These are phyloP conservation scores for Nemania bipapillata DNA, from an alignment of 2,329 filamentous ascomycete genomes.

Conservation along the genomic window DNA sequence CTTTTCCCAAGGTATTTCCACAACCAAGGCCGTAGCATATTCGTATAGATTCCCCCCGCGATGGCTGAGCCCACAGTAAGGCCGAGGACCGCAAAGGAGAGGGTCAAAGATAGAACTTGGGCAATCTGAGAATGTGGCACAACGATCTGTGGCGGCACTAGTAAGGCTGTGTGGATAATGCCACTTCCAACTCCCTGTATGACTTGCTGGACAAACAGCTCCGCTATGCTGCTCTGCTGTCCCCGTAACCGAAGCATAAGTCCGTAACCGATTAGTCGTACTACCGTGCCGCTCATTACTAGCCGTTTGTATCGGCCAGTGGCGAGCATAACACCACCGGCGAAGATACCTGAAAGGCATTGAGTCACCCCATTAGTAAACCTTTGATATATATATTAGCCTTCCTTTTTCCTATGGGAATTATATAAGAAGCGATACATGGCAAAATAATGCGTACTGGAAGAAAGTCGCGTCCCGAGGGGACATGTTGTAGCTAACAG, in stretches of 20 bases:
- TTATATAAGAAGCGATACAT: background rate
- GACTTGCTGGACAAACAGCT: background rate
- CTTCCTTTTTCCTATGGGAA: background rate
- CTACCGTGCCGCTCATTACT: background rate
- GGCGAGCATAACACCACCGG: background rate
- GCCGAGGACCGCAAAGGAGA: background rate
- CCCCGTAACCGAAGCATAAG: background rate
- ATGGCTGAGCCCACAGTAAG: background rate
- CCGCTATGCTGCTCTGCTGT: background rate
- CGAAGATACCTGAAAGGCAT: background rate
- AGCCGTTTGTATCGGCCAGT: background rate
- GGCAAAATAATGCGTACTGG: background rate
- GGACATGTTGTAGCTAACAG: background rate
- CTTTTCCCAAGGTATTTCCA: background rate
- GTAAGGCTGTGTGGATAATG: background rate
- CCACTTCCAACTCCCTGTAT: background rate
- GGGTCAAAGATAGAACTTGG: background rate
- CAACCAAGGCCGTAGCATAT: background rate
- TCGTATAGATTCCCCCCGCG: background rate
- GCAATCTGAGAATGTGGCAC: background rate
- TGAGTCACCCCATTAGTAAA: background rate
- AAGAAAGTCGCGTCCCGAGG: background rate
- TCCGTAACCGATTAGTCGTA: background rate
- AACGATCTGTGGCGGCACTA: background rate
- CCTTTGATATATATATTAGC: background rate